These are phyloP conservation scores for Trifolium pratense DNA, from an alignment of 306 rosid species.

Conservation along the genomic window DNA sequence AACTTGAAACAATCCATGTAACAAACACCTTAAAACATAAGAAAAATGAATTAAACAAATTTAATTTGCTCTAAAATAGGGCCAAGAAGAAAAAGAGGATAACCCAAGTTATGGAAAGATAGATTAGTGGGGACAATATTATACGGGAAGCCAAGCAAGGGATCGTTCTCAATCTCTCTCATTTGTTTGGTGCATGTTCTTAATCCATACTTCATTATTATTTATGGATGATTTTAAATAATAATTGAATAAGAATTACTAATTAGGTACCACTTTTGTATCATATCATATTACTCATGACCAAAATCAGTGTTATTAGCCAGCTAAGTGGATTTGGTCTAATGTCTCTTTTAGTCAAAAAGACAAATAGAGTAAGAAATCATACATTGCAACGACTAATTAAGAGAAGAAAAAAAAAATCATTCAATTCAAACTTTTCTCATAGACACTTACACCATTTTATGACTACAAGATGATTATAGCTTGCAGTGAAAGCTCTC, in stretches of 20 bases:
- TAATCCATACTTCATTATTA: not conserved
- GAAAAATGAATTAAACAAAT: too few relatives aligned
- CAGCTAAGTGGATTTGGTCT: constrained; percentile 19
- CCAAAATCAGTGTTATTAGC: not conserved
- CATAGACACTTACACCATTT: not conserved
- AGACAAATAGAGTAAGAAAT: constrained; percentile 13
- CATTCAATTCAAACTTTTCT: not conserved
- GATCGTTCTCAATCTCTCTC: constrained; percentile 26
- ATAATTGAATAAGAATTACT: constrained; percentile 3
- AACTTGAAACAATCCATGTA: too few relatives aligned
- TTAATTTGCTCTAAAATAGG: too few relatives aligned
- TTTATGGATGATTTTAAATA: not conserved
- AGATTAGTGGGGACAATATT: not conserved
- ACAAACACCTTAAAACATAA: too few relatives aligned
- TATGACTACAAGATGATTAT: not conserved
- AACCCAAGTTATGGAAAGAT: not conserved
- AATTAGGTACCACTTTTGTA: constrained; percentile 32
- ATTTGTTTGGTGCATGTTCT: constrained; percentile 34
- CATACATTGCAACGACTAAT: constrained; percentile 19
- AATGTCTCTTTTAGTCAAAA: constrained; percentile 35
- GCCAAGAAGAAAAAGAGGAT: too few relatives aligned
- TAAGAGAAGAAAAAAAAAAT: constrained; percentile 1
- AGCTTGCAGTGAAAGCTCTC: too few relatives aligned
- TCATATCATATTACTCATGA: constrained; percentile 22
- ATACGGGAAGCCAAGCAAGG: not conserved